Percentiles rank a stretch among this genome's conserved stretches.
phyloP scores from a whole-genome alignment of 1,139 yeast species.

The Blastobotrys illinoisensis region DNA sequence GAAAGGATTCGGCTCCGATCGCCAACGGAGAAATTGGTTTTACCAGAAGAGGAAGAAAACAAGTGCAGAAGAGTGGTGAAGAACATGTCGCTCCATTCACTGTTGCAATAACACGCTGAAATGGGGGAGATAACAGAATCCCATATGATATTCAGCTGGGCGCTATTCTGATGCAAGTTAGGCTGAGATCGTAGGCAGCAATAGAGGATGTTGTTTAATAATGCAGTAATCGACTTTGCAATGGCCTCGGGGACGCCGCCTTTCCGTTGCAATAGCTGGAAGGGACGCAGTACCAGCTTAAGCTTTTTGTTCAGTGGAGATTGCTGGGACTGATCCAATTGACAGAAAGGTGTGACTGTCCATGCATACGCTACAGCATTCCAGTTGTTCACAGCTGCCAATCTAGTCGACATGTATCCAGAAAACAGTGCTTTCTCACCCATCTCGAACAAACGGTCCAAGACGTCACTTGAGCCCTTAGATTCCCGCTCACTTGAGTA shows the following conservation, averaged over 20 bases:
- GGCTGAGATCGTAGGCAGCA: slow-evolving; percentile 13
- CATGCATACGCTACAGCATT: slow-evolving; percentile 5
- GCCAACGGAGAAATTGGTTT: not conserved
- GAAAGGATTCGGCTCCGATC: slow-evolving; percentile 6
- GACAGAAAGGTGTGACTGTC: slow-evolving; percentile 1
- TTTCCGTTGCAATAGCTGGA: slow-evolving; percentile 6
- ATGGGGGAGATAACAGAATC: slow-evolving; percentile 13
- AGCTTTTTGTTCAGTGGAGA: not conserved
- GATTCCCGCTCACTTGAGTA: not conserved
- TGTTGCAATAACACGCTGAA: not conserved
- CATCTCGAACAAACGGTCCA: not conserved
- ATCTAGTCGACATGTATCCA: not conserved
- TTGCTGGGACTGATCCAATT: not conserved
- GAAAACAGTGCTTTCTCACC: not conserved
- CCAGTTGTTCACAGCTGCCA: slow-evolving; percentile 3
- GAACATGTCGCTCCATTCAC: not conserved
- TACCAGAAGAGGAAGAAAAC: not conserved
- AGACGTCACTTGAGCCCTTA: not conserved
- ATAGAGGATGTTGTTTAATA: slow-evolving; percentile 10
- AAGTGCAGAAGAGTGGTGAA: not conserved
- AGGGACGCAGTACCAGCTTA: not conserved
- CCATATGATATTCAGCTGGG: slow-evolving; percentile 15
- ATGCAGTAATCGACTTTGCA: not conserved
- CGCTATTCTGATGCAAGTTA: slow-evolving; percentile 6
- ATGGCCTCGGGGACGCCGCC: slow-evolving; percentile 8